Evolutionary conservation across 139 green algal genomes (phyloP).

Genomic region (Coelastrella sp.): DNA sequence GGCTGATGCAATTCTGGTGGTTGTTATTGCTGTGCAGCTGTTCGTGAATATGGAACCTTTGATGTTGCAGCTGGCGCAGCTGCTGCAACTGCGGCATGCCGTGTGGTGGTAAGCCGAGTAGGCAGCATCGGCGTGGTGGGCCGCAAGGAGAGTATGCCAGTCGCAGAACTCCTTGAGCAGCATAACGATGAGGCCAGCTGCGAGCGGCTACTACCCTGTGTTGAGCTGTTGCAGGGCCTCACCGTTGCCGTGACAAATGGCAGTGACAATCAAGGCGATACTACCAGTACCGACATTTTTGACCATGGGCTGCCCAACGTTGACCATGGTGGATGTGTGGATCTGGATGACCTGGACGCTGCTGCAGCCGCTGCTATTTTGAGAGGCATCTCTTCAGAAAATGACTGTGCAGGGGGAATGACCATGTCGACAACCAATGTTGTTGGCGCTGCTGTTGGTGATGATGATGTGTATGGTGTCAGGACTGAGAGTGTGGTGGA

Average conservation of each 20-base stretch:
- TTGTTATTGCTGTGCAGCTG: neutral
- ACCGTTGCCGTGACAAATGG: neutral
- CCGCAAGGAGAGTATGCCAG: neutral
- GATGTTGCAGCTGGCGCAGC: constrained; percentile 1
- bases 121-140: neutral
- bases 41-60: constrained; percentile 4
- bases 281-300: neutral
- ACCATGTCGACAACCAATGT: no score
- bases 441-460: constrained; percentile 1
- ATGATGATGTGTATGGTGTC: neutral
- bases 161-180: no score
- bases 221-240: constrained; percentile 29
- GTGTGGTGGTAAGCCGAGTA: neutral
- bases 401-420: neutral
- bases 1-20: neutral
- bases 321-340: neutral
- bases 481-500: neutral
- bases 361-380: neutral
- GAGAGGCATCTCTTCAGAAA: neutral
- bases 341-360: neutral
- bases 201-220: constrained; percentile 26
- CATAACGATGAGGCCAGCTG: neutral
- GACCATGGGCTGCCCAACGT: neutral
- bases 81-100: neutral
- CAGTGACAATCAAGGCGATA: neutral